phyloP scores from a whole-genome alignment of 345 rosid species.

The Eucalyptus cloeziana region DNA sequence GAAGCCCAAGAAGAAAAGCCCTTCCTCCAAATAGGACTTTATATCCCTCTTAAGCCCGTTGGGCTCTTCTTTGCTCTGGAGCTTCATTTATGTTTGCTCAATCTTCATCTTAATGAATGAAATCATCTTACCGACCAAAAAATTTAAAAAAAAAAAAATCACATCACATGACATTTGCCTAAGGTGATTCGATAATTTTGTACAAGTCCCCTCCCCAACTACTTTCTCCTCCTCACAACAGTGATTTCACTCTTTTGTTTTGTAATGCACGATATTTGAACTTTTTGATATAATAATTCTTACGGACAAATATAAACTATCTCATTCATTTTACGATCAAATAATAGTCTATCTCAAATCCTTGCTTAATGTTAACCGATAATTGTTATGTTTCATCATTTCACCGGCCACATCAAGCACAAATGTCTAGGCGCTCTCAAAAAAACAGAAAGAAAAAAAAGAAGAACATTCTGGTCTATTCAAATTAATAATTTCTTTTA shows the following conservation, averaged over 20 bases:
- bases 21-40: background rate
- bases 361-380: background rate
- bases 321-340: background rate
- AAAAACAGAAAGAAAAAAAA: no score
- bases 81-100: background rate
- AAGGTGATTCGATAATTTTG: background rate
- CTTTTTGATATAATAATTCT: no score
- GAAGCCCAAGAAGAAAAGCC: background rate
- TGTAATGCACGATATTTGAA: background rate
- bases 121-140: background rate
- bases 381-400: background rate
- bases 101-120: background rate
- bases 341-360: no score
- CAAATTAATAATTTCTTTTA: background rate
- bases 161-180: background rate
- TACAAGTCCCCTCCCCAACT: background rate
- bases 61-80: background rate
- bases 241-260: background rate
- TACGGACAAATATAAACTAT: accelerated
- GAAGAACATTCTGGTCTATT: background rate
- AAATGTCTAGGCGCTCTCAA: background rate
- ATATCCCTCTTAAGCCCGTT: background rate
- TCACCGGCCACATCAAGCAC: background rate
- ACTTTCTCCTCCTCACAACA: background rate
- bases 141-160: no score